Conservation (phyloP, 169 alveolate species). For the Plasmodium knowlesi region DNA sequence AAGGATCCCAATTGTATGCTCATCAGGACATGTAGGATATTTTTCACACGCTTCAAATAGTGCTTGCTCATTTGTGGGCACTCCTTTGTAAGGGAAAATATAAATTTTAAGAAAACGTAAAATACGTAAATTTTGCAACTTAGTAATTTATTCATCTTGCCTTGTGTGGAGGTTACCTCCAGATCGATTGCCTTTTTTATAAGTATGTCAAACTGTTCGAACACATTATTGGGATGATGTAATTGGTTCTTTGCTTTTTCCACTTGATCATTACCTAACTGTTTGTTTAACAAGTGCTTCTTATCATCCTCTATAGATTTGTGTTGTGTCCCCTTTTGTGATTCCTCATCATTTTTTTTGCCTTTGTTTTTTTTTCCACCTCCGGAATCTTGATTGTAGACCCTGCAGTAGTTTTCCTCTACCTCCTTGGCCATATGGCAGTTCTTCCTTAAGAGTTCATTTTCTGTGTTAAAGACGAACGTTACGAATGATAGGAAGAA, state of each 20-base stretch:
- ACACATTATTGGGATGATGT: background rate
- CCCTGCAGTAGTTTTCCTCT: slow-evolving; percentile 1
- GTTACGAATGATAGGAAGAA: slow-evolving; percentile 25
- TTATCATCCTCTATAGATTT: background rate
- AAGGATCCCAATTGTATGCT: background rate
- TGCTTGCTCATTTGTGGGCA: background rate
- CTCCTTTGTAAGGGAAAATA: slow-evolving; percentile 5
- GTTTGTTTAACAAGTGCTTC: background rate
- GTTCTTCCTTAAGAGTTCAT: background rate
- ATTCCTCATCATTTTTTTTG: background rate
- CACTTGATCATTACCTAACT: background rate
- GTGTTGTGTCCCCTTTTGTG: background rate
- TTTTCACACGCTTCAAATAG: slow-evolving; percentile 22
- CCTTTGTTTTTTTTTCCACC: background rate
- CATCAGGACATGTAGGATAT: background rate
- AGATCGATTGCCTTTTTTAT: slow-evolving; percentile 26
- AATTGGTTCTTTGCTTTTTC: background rate
- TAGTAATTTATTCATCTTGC: background rate
- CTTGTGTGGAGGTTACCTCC: background rate
- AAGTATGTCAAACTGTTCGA: slow-evolving; percentile 37
- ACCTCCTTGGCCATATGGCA: background rate
- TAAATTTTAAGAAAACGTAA: slow-evolving; percentile 7
- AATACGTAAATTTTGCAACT: background rate
- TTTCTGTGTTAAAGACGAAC: slow-evolving; percentile 42
- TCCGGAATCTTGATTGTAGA: background rate